A percentile compares a stretch with the other conserved stretches of the same genome.
These are phyloP conservation scores for Diutina ranongensis DNA, from an alignment of 1,139 yeast species.

Conservation along the genomic window DNA sequence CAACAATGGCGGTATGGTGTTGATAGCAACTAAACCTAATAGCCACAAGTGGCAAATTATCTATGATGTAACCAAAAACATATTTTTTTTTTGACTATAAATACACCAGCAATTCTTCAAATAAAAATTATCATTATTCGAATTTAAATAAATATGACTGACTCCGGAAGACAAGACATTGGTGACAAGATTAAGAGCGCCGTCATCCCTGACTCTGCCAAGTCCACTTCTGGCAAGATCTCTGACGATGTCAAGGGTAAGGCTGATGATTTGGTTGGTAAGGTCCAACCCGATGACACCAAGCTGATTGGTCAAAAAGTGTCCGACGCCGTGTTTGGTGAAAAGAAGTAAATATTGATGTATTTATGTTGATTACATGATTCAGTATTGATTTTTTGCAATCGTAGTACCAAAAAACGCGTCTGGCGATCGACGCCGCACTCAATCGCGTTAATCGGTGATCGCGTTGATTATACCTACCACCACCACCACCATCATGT, in stretches of 20 bases:
- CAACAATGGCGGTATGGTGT: neutral
- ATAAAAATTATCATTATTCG: neutral
- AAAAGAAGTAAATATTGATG: constrained; percentile 7
- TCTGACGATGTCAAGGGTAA: constrained; percentile 61
- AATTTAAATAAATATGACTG: constrained; percentile 42
- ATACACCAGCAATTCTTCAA: neutral
- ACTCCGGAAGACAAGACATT: constrained; percentile 68
- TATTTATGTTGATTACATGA: neutral
- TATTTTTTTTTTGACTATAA: neutral
- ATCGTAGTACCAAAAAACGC: too few species aligned
- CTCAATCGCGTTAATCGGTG: neutral
- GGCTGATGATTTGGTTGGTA: constrained; percentile 51
- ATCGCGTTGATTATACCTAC: neutral
- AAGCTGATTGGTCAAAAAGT: constrained; percentile 51
- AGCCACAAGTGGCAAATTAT: neutral
- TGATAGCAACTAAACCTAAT: neutral
- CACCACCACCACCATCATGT: neutral
- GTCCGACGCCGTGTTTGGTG: constrained; percentile 13
- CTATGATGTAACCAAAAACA: too few species aligned
- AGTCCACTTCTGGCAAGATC: constrained; percentile 51
- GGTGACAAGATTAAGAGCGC: constrained; percentile 57
- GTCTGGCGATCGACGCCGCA: too few species aligned
- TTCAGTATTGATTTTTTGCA: too few species aligned
- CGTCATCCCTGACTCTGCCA: constrained; percentile 63
- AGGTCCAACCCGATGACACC: constrained; percentile 47